These are phyloP conservation scores for Anthostomella pinea DNA, from an alignment of 2,329 filamentous ascomycete species.

Conservation along the genomic window DNA sequence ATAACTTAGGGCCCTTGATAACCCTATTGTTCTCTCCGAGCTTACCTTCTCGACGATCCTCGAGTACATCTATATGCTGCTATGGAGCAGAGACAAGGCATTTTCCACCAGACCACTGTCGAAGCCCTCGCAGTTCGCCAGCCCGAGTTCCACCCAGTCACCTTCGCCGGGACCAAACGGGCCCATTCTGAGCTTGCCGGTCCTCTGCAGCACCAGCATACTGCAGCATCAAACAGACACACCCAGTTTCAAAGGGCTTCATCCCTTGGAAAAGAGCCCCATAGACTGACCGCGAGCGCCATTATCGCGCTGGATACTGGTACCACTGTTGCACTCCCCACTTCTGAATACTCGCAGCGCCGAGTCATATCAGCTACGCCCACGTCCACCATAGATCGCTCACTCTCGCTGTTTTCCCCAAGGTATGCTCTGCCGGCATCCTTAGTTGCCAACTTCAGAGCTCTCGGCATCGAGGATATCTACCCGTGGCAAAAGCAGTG, in stretches of 20 bases:
- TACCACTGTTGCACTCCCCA: conserved; percentile 22
- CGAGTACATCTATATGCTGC: no score
- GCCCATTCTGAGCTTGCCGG: conserved; percentile 21
- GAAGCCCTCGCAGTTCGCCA: conserved; percentile 42
- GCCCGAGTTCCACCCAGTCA: conserved; percentile 36
- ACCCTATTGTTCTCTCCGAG: no score
- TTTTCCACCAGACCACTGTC: conserved; percentile 50
- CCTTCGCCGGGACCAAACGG: conserved; percentile 50
- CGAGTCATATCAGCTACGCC: conserved; percentile 52
- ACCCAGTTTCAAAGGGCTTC: conserved; percentile 23
- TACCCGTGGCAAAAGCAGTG: conserved; percentile 80
- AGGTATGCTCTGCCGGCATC: conserved; percentile 59
- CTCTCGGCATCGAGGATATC: conserved; percentile 67
- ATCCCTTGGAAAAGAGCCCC: conserved; percentile 12
- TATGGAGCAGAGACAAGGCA: conserved; percentile 30
- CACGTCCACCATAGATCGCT: conserved; percentile 47
- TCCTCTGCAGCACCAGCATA: conserved; percentile 4
- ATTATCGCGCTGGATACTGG: conserved; percentile 39
- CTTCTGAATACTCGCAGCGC: conserved; percentile 59
- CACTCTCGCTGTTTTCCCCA: conserved; percentile 60
- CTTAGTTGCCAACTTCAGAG: conserved; percentile 62
- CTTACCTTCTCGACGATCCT: no score
- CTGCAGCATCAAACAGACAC: conserved; percentile 24
- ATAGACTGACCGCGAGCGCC: conserved; percentile 40
- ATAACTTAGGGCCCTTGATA: no score